Base-by-base conservation (phyloP, 257 asterid species). In the Salvia miltiorrhiza region DNA sequence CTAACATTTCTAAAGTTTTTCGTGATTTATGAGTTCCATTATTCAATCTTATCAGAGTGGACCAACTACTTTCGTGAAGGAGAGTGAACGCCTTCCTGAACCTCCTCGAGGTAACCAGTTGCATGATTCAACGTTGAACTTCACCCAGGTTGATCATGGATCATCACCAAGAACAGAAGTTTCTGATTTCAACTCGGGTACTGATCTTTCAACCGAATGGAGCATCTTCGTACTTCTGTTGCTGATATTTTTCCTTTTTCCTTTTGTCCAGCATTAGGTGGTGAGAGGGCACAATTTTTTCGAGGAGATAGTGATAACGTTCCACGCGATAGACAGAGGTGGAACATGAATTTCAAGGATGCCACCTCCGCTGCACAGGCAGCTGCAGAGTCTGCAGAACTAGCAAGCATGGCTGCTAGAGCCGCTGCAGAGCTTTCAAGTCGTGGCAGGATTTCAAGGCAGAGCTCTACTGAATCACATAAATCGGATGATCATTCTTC, bases 321-420 rank as follows among this genome's bases (percentile, higher is more conserved):
- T 69, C 71, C 87, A 6, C 49, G 19, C 11, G 79, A 70, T 67
- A 67, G 83, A 68, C 81, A 73, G 67, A 70, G 75, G 77, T 83
- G 92, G 89, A 78, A 74, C 66, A 85, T 87, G 91, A 88, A 85
- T 47, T 92, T 87, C 78, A 92, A 86, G 82, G 98, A 92, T 80
- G 98, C 97, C 52, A 73, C 89, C 28, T 65, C 95, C 72, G 98
- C 98, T n/a, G 96, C 97, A 67, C 86, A 81, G 79, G 95, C 93
- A 23, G 97, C 98, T 17, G 98, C 96, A 39, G 98, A 87, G 76
- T 86, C 92, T 76, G 96, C 98, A 56, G 97, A 86, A 61, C 81
- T 47, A 12, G 97, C 98, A 63, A 89, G 90, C 78, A 66, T 86
- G 84, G 96, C 96, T 40, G 96, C 96, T 49, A 83, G 87, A 81